These are phyloP conservation scores for Xylaria telfairii DNA, from an alignment of 495 filamentous ascomycete species.

Conservation along the genomic window DNA sequence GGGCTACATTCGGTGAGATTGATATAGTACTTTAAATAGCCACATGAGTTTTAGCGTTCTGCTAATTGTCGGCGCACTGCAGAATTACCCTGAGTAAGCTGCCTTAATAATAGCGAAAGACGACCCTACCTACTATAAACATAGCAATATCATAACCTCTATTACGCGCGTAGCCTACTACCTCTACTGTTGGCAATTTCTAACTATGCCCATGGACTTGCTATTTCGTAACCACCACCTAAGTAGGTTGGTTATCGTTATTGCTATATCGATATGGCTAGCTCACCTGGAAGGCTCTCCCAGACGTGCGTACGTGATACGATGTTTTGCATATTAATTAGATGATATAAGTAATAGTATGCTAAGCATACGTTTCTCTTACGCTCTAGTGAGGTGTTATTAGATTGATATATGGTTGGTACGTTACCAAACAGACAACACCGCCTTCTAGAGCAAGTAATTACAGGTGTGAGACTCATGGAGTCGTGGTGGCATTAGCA, in stretches of 20 bases:
- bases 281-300: neutral
- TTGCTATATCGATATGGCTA: neutral
- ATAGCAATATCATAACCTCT: neutral
- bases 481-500: slow-evolving; percentile 40
- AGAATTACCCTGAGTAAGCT: neutral
- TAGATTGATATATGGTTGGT: neutral
- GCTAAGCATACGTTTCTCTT: neutral
- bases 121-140: neutral
- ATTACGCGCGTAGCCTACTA: neutral
- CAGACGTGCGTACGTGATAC: neutral
- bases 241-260: neutral
- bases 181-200: neutral
- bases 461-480: neutral
- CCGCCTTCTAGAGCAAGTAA: neutral
- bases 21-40: too few relatives aligned
- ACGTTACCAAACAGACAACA: neutral
- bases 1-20: too few relatives aligned
- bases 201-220: neutral
- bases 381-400: neutral
- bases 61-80: too few relatives aligned
- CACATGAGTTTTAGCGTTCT: too few relatives aligned
- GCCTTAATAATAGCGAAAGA: neutral
- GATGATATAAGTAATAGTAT: too few relatives aligned
- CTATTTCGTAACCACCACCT: neutral
- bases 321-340: neutral